Percentiles rank a stretch among this genome's conserved stretches.
phyloP scores from a whole-genome alignment of 192 early-diverging fungal genomes.

The Coemansia sp. region DNA sequence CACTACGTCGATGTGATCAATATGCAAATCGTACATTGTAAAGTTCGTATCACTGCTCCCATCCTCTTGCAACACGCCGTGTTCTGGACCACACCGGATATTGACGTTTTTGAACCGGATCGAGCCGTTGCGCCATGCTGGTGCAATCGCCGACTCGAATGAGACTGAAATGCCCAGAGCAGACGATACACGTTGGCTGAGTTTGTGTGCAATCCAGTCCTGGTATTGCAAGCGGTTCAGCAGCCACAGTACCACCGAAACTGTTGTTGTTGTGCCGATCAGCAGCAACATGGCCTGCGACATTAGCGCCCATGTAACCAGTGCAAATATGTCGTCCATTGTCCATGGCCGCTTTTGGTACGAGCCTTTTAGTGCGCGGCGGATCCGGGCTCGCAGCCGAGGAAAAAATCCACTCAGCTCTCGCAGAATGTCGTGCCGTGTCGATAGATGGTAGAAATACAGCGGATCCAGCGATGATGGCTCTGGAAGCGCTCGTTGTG shows the following conservation, averaged over 20 bases:
- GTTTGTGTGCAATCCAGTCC: constrained; percentile 76
- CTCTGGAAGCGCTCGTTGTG: constrained; percentile 27
- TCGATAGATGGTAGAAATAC: constrained; percentile 32
- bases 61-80: constrained; percentile 20
- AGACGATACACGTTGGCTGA: constrained; percentile 76
- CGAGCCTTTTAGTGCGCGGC: constrained; percentile 60
- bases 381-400: constrained; percentile 60
- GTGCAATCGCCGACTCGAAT: constrained; percentile 90
- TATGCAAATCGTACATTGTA: constrained; percentile 82
- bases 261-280: constrained; percentile 85
- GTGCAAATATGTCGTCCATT: constrained; percentile 84
- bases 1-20: constrained; percentile 79
- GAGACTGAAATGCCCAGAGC: constrained; percentile 79
- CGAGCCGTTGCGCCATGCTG: constrained; percentile 86
- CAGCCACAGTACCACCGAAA: constrained; percentile 73
- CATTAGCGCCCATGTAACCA: constrained; percentile 85
- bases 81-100: constrained; percentile 54
- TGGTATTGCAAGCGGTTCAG: constrained; percentile 85
- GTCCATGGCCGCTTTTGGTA: constrained; percentile 73
- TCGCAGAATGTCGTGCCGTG: constrained; percentile 56
- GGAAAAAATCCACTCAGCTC: constrained; percentile 61
- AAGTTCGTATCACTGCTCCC: constrained; percentile 69
- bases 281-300: constrained; percentile 84
- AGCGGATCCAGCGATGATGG: constrained; percentile 28
- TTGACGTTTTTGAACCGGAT: constrained; percentile 85